A percentile compares a stretch with the other conserved stretches of the same genome.
These are phyloP conservation scores for Suhomyces kilbournensis DNA, from an alignment of 805 yeast genomes.

Conservation along the genomic window DNA sequence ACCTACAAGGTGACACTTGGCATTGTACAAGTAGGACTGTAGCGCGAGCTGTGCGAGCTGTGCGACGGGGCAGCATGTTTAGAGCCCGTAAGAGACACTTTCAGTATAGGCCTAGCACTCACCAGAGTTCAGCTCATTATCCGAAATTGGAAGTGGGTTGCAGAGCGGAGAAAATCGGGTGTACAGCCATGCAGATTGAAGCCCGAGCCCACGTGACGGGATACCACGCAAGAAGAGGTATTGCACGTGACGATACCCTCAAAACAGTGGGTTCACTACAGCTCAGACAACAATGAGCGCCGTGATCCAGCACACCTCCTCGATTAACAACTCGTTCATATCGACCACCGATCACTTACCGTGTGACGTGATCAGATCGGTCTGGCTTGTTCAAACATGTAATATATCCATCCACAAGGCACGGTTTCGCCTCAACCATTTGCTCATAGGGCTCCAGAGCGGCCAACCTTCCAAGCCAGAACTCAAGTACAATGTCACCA, in stretches of 20 bases:
- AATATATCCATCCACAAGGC: slow-evolving; percentile 26
- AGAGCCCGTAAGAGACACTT: not conserved
- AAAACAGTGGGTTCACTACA: not conserved
- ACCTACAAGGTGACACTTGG: not conserved
- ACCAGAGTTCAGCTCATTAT: too few species aligned
- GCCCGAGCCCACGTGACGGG: not conserved
- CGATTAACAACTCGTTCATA: slow-evolving; percentile 36
- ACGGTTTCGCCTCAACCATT: slow-evolving; percentile 4
- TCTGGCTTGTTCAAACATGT: slow-evolving; percentile 41
- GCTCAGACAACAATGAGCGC: not conserved
- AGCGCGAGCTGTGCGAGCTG: not conserved
- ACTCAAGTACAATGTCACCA: not conserved
- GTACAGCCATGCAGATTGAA: not conserved
- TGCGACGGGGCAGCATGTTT: not conserved
- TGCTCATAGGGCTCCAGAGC: slow-evolving; percentile 5
- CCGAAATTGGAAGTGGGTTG: too few species aligned
- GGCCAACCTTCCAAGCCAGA: not conserved
- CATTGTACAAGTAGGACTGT: not conserved
- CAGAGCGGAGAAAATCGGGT: not conserved
- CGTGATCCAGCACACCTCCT: slow-evolving; percentile 10
- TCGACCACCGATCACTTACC: slow-evolving; percentile 45
- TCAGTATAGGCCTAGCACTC: too few species aligned
- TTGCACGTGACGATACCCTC: not conserved
- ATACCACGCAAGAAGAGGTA: not conserved
- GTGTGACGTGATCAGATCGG: slow-evolving; percentile 40